Evolutionary conservation across 495 filamentous ascomycete species (phyloP).

Genomic region (Lasiosphaeria hispida): DNA sequence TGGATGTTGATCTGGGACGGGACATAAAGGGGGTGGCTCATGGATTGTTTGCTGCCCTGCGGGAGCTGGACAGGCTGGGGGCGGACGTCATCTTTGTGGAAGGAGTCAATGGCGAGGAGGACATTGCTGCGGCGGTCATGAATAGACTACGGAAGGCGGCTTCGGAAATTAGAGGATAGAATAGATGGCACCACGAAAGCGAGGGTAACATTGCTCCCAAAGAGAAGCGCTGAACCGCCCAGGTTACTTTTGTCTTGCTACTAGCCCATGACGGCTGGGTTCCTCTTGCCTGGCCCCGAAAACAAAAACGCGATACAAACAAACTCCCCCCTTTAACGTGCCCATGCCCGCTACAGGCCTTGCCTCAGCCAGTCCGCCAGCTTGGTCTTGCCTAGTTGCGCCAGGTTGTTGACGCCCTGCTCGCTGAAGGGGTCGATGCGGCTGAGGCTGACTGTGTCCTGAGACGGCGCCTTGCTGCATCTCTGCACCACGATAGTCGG

Average conservation of each 20-base stretch:
- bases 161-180: conserved; percentile 48
- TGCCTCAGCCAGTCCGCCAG: conserved; percentile 89
- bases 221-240: conserved; percentile 4
- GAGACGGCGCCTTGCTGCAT: conserved; percentile 86
- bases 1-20: conserved; percentile 64
- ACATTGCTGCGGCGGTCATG: conserved; percentile 93
- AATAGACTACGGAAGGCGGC: conserved; percentile 91
- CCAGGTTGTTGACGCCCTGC: conserved; percentile 91
- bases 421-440: conserved; percentile 87
- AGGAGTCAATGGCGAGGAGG: conserved; percentile 76
- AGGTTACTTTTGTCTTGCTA: neutral
- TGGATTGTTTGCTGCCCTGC: conserved; percentile 79
- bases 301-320: neutral
- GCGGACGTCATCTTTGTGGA: conserved; percentile 91
- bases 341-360: conserved; percentile 46
- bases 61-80: conserved; percentile 74
- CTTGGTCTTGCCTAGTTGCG: conserved; percentile 92
- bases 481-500: conserved; percentile 86
- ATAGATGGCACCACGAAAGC: conserved; percentile 9
- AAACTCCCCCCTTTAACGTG: neutral
- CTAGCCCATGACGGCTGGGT: neutral
- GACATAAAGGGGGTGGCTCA: conserved; percentile 73
- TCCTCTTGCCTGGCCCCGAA: neutral
- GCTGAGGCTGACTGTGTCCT: conserved; percentile 80
- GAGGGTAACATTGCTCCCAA: conserved; percentile 10